These are phyloP conservation scores for Chenopodium quinoa DNA, from an alignment of 148 eudicot species.

Conservation along the genomic window DNA sequence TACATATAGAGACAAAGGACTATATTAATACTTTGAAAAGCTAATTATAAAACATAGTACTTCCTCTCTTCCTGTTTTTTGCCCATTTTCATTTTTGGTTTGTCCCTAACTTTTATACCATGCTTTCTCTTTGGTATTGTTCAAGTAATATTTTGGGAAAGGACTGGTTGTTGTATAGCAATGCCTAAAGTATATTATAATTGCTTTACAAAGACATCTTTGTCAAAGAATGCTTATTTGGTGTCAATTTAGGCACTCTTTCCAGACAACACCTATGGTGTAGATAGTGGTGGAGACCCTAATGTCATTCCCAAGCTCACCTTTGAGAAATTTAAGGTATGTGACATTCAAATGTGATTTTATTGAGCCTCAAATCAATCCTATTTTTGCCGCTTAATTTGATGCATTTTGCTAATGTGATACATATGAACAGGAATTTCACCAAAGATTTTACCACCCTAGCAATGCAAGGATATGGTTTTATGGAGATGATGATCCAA, in stretches of 20 bases:
- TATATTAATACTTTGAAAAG: background rate
- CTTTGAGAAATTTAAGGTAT: slow-evolving; percentile 90
- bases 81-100: no score
- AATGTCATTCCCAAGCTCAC: slow-evolving; percentile 85
- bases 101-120: background rate
- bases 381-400: background rate
- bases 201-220: background rate
- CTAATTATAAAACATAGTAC: background rate
- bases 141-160: background rate
- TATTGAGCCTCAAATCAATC: background rate
- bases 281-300: slow-evolving; percentile 99
- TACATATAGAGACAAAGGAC: background rate
- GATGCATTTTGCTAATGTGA: slow-evolving; percentile 1
- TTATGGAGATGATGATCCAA: slow-evolving; percentile 95
- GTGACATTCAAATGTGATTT: slow-evolving; percentile 2
- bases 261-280: slow-evolving; percentile 95
- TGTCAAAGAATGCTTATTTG: background rate
- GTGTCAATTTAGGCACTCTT: slow-evolving; percentile 60
- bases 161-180: background rate
- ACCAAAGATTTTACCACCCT: slow-evolving; percentile 85
- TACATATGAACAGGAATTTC: slow-evolving; percentile 71
- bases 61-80: no score
- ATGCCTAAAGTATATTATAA: slow-evolving; percentile 5
- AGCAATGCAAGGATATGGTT: slow-evolving; percentile 99
- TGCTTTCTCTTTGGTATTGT: background rate